Evolutionary conservation across 2,329 filamentous ascomycete species (phyloP).

Genomic region (Colletotrichum echinochloae): DNA sequence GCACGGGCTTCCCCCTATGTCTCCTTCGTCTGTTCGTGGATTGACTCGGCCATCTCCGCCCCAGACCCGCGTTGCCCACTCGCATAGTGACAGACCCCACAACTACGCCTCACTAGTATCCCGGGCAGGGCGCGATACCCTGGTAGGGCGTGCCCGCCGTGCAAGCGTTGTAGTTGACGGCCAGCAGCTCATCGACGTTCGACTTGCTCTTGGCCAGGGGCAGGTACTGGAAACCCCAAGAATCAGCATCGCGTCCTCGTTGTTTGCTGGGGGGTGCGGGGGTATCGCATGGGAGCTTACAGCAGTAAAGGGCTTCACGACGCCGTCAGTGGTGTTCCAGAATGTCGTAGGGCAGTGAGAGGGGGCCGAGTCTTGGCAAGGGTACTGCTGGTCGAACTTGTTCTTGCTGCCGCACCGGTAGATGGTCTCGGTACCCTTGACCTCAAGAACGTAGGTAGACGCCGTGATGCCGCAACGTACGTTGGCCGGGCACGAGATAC

Average conservation of each 20-base stretch:
- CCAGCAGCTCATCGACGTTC: not conserved
- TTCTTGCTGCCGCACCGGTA: not conserved
- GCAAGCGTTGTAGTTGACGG: not conserved
- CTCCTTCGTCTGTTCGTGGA: not conserved
- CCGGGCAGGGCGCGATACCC: not conserved
- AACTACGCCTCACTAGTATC: not conserved
- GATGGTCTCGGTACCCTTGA: not conserved
- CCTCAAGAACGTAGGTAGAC: not conserved
- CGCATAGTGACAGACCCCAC: not conserved
- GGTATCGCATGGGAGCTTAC: not conserved
- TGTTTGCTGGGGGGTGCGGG: not conserved
- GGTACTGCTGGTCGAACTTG: not conserved
- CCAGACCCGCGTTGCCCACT: not conserved
- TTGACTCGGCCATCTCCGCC: not conserved
- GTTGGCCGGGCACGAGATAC: not conserved
- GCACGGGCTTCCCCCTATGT: not conserved
- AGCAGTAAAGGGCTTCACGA: not conserved
- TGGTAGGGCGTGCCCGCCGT: not conserved
- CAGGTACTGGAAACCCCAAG: not conserved
- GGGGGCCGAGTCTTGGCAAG: not conserved
- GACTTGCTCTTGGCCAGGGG: not conserved
- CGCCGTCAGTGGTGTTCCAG: slow-evolving; percentile 1
- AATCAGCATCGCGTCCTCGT: not conserved
- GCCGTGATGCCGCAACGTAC: slow-evolving; percentile 1
- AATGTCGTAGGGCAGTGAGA: not conserved